Evolutionary conservation across 768 basidiomycete genomes (phyloP), one percentile per base, ranked within the genome.

Genomic region (Suillus fuscotomentosus): DNA sequence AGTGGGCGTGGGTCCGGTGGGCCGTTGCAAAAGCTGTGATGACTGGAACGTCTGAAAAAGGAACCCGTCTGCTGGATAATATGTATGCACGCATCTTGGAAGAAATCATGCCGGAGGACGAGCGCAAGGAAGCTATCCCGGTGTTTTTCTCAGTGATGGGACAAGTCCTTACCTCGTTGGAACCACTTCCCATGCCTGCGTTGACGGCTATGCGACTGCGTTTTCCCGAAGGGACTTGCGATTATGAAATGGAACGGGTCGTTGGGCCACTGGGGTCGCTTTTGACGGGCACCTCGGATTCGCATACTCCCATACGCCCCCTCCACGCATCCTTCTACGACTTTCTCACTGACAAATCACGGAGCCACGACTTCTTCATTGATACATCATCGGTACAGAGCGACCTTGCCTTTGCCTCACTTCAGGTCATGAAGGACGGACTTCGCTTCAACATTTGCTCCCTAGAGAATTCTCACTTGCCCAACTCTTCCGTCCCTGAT

Each of bases 241-340:
- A 9, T 36, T 10, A 39, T 3, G 13, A 11, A 39, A 5, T 39
- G 39, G 31, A 2, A 0, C 7, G 27, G 14, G 60, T 60, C 20
- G 9, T 70, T 13, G 7, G 24, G 14, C 31, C n/a, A 17, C 3
- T 65, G 39, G 57, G 62, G 11, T 47, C 64, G 22, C 24, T 65
- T 43, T 3, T 71, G 41, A 47, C 54, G 22, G 63, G 65, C 14
- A 59, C 17, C 1, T 1, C 34, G 5, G 57, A 47, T 31, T 11
- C 4, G 2, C 38, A 38, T 5, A 50, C 36, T 4, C 56, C 65
- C 3, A 63, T 72, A 39, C 62, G 59, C 6, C 63, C 68, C 24
- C 64, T 74, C 5, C 75, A 76, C 45, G 55, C 70, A 4, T 76
- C 75, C 0, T 73, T 76, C 65, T 59, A 57, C 20, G 75, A 76